phyloP scores from a whole-genome alignment of 148 eudicot genomes.

The Linanthus parryae region DNA sequence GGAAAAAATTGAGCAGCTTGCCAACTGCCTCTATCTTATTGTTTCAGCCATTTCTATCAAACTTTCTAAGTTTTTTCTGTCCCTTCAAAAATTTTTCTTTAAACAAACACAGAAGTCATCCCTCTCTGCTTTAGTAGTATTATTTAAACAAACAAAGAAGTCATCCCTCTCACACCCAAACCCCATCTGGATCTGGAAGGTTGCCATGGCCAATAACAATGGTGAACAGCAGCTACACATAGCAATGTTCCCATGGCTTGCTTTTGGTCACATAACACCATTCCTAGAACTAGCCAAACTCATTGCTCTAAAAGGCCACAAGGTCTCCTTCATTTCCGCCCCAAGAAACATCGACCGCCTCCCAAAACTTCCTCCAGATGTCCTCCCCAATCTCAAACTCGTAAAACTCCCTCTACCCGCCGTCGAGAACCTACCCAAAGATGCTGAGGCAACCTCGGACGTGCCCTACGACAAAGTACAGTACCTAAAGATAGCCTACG shows the following conservation, averaged over 20 bases:
- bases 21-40: too few relatives aligned
- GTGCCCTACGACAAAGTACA: not conserved
- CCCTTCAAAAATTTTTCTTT: too few relatives aligned
- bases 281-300: conserved; percentile 14
- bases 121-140: too few relatives aligned
- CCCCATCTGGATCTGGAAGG: too few relatives aligned
- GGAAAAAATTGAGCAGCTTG: too few relatives aligned
- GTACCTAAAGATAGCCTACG: conserved; percentile 3
- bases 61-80: too few relatives aligned
- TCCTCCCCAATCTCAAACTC: not conserved
- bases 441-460: not conserved
- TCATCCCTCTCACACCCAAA: too few relatives aligned
- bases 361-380: conserved; percentile 1
- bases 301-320: conserved; percentile 14
- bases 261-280: conserved; percentile 24
- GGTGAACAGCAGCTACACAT: conserved; percentile 7
- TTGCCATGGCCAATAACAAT: too few relatives aligned
- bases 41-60: too few relatives aligned
- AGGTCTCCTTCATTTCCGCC: conserved; percentile 8
- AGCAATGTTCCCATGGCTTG: conserved; percentile 20
- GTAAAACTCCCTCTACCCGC: not conserved
- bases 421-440: not conserved
- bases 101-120: too few relatives aligned
- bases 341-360: conserved; percentile 23
- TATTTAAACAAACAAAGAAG: too few relatives aligned